Base-by-base conservation (phyloP, 2,329 filamentous ascomycete genomes). In the Pseudogymnoascus sp. region DNA sequence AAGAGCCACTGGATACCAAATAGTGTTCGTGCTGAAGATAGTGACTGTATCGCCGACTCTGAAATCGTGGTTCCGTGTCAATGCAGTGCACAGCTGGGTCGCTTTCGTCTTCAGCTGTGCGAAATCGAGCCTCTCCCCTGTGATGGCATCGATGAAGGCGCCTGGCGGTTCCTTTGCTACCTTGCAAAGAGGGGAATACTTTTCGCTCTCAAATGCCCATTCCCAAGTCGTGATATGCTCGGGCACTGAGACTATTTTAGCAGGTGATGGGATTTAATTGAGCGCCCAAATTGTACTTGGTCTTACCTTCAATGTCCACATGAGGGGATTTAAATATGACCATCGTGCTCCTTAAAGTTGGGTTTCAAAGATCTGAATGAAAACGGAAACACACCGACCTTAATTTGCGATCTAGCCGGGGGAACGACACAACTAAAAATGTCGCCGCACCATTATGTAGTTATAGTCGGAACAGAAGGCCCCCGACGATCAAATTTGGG, bases 1-100 rank as follows among this genome's bases (percentile, higher is more conserved):
- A 77, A 87, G 83, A 12, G 82, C 84, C 5, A 87, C 81, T 0
- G 86, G 85, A 68, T 87, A 88, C 84, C 84, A 88, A 62, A 88
- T 82, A 8, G 82, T 85, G 69, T 89, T 89, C 21, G 81, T 81
- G 62, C 80, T 81, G 74, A 87, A 88, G 1, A 89, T 74, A 0
- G 83, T 78, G 1, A 88, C 80, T 0, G 83, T 84, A 4, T 88
- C 77, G 1, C 81, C 81, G 14, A 77, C 69, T 45, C 78, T 68
- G 31, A 89, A 75, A 1, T 79, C 81, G 74, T 84, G 82, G 12
- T 80, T 78, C 65, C 77, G 80, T 6, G 80, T 78, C 11, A 89
- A 75, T 0, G 83, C 83, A 0, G 85, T 87, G 0, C 84, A 86
- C 11, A 89, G 77, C 65, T 81, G 77, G 0, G 80, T 86, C 0